Percentiles rank a stretch among this genome's conserved stretches.
Conservation (phyloP, 371 early-diverging fungal species). For the Rhizomucor pusillus region DNA sequence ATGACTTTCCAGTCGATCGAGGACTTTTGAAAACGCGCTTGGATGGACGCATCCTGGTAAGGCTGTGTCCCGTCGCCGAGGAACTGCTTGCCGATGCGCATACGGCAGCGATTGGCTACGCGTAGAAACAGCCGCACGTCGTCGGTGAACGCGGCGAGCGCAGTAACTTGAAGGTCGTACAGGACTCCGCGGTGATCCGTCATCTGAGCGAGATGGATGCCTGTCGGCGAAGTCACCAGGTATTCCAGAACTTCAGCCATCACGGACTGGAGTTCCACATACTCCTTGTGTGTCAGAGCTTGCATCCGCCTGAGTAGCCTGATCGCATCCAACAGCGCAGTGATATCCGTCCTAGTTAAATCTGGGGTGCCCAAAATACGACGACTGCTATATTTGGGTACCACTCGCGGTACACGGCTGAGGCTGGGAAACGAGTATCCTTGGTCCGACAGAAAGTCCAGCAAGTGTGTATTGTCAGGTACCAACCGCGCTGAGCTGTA, state of each 20-base stretch:
- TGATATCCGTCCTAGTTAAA: conserved; percentile 45
- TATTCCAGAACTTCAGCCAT: conserved; percentile 59
- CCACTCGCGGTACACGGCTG: conserved; percentile 52
- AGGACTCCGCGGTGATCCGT: conserved; percentile 65
- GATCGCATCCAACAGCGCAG: conserved; percentile 56
- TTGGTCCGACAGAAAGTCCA: conserved; percentile 62
- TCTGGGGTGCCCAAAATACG: conserved; percentile 40
- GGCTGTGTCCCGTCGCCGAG: conserved; percentile 39
- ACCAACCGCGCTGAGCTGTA: conserved; percentile 46
- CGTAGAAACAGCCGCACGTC: conserved; percentile 60
- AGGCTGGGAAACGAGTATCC: conserved; percentile 65
- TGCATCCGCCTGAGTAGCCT: conserved; percentile 54
- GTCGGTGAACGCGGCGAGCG: conserved; percentile 63
- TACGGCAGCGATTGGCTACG: conserved; percentile 62
- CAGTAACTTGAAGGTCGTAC: conserved; percentile 62
- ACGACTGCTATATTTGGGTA: conserved; percentile 46
- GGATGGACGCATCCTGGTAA: conserved; percentile 26
- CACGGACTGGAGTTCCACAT: conserved; percentile 52
- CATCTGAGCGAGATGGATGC: conserved; percentile 57
- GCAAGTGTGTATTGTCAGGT: conserved; percentile 50
- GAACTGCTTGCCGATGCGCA: conserved; percentile 57
- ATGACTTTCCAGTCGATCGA: conserved; percentile 3
- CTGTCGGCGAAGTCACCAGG: conserved; percentile 59
- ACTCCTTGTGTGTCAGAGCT: conserved; percentile 63
- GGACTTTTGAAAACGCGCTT: conserved; percentile 12